Base-by-base conservation (phyloP, 805 yeast genomes). In the Kregervanrija fluxuum region DNA sequence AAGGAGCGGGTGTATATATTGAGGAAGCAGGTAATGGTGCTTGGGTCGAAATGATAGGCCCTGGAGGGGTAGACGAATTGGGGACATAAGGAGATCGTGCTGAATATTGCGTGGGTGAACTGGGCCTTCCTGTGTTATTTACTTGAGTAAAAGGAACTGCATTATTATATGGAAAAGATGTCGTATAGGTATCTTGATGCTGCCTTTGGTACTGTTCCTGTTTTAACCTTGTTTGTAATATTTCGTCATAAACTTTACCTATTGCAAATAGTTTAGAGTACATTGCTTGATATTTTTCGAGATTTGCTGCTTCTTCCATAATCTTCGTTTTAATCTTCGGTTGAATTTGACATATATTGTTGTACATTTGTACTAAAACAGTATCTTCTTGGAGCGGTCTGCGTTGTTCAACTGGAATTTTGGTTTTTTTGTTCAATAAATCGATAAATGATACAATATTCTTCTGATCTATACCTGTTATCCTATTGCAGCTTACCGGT, bases 181-280 rank as follows among this genome's bases (percentile, higher is more conserved):
- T 6, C 6, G 8, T 22, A 22, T 22, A 22, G 6, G 28, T 22
- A 22, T 8, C 6, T 22, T 22, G 28, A 22, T 22, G 4, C 6
- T 22, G 28, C 28, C 28, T 22, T 15, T 37, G 33, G 28, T 45
- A 50, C 30, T 55, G 52, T 35, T 51, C 55, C 32, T 60, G 64
- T 13, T 51, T 48, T 49, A 73, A 61, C 58, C 80, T 62, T 30
- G 69, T 65, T 47, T 89, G 95, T 47, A 88, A 68, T 41, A 84
- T 71, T 48, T 75, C 76, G 59, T 88, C 95, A 55, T 88, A 89
- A n/a, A 83, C 68, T 48, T 83, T 74, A 56, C 80, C 75, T 31
- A 87, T 81, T 5, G 88, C 80, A 44, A 85, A 81, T 44, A 89
- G 74, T 55, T 89, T 87, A 40, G 83, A 76, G 64, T 85, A 87